phyloP scores from a whole-genome alignment of 257 asterid genomes.

The Solanum habrochaites region DNA sequence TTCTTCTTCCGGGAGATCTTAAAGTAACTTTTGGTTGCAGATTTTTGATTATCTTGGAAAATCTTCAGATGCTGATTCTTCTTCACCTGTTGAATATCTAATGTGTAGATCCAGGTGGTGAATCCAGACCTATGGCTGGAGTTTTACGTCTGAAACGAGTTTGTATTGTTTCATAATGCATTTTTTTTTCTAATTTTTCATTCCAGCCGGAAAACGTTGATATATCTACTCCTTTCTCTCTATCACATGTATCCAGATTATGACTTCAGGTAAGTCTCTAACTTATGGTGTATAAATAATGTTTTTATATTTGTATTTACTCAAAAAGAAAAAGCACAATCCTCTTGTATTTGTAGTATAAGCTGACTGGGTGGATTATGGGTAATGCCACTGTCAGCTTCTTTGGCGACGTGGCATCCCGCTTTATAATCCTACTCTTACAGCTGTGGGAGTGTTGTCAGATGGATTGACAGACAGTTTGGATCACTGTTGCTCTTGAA shows the following conservation, averaged over 20 bases:
- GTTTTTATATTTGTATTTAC: not conserved
- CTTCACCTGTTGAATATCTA: constrained; percentile 74
- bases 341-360: not conserved
- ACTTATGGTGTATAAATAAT: constrained; percentile 11
- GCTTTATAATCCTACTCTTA: constrained; percentile 63
- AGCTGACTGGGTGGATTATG: constrained; percentile 69
- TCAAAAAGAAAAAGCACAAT: not conserved
- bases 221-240: constrained; percentile 86
- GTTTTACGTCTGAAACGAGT: not conserved
- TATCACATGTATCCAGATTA: constrained; percentile 91
- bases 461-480: constrained; percentile 99
- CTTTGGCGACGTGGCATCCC: constrained; percentile 96
- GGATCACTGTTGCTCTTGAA: constrained; percentile 85
- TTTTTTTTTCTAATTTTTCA: not conserved
- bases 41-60: constrained; percentile 66
- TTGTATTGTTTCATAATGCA: constrained; percentile 7
- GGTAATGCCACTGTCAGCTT: constrained; percentile 99
- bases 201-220: constrained; percentile 89
- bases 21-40: constrained; percentile 22
- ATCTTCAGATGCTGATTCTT: constrained; percentile 69
- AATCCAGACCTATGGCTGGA: constrained; percentile 5
- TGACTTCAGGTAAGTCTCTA: constrained; percentile 90
- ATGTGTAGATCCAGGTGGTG: constrained; percentile 67
- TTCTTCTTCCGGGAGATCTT: not conserved
- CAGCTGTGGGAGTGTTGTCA: constrained; percentile 97